These are phyloP conservation scores for Bauhinia variegata DNA, from an alignment of 306 rosid species.

Conservation along the genomic window DNA sequence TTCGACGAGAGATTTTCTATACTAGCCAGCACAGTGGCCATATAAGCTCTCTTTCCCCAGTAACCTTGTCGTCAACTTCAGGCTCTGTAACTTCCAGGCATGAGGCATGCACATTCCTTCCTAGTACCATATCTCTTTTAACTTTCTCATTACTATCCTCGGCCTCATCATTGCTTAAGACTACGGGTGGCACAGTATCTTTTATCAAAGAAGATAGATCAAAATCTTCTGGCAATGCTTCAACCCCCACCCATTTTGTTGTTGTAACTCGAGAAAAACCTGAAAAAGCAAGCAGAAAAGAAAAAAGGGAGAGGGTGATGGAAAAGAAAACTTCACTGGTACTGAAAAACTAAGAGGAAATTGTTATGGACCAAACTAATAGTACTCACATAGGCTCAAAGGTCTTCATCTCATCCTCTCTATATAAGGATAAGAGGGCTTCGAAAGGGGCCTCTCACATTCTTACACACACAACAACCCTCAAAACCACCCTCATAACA, in stretches of 20 bases:
- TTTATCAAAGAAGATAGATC: conserved; percentile 31
- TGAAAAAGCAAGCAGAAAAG: conserved; percentile 3
- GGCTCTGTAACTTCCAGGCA: conserved; percentile 77
- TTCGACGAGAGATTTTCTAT: conserved; percentile 61
- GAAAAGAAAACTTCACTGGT: too few relatives aligned
- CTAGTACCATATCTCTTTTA: conserved; percentile 64
- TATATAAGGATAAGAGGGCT: too few relatives aligned
- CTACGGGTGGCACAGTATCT: conserved; percentile 30
- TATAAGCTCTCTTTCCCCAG: conserved; percentile 79
- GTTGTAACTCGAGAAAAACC: conserved; percentile 21
- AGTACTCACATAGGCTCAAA: too few relatives aligned
- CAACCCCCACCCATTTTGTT: conserved; percentile 37
- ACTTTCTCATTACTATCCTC: conserved; percentile 23
- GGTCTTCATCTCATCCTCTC: too few relatives aligned
- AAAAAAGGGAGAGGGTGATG: too few relatives aligned
- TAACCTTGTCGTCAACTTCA: conserved; percentile 66
- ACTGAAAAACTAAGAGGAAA: too few relatives aligned
- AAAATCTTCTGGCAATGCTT: conserved; percentile 45
- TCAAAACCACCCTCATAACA: too few relatives aligned
- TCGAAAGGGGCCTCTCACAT: too few relatives aligned
- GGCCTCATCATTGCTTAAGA: conserved; percentile 23
- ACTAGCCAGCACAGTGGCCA: conserved; percentile 83
- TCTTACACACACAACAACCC: too few relatives aligned
- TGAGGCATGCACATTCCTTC: conserved; percentile 66
- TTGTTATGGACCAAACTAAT: too few relatives aligned